Evolutionary conservation across 331 rosid genomes (phyloP).

Genomic region (Acacia concinna): DNA sequence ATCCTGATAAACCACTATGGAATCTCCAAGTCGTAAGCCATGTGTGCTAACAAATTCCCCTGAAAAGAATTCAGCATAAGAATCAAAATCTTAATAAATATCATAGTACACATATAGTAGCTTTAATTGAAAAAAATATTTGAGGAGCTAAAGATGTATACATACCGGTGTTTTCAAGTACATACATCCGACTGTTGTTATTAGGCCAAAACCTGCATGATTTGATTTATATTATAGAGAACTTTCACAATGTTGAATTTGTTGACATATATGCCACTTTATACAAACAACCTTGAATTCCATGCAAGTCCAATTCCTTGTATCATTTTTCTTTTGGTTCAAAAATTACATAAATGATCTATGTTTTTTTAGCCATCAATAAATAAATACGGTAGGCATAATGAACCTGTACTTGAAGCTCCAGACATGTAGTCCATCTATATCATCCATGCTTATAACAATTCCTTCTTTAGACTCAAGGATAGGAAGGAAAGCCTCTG

Average conservation of each 20-base stretch:
- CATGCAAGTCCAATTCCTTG: neutral
- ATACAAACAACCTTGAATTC: neutral
- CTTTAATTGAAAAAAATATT: neutral
- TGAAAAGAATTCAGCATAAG: slow-evolving; percentile 21
- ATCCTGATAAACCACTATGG: slow-evolving; percentile 70
- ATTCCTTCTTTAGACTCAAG: slow-evolving; percentile 89
- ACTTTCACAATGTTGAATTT: neutral
- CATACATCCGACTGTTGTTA: slow-evolving; percentile 94
- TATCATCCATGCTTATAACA: slow-evolving; percentile 72
- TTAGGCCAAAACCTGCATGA: slow-evolving; percentile 90
- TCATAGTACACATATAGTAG: neutral
- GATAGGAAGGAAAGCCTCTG: slow-evolving; percentile 77
- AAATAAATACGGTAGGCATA: neutral
- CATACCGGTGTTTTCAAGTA: slow-evolving; percentile 94
- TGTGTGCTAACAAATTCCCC: slow-evolving; percentile 83
- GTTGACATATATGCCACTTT: neutral
- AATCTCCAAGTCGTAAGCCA: slow-evolving; percentile 73
- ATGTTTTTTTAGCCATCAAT: neutral
- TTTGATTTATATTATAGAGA: neutral
- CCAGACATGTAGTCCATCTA: slow-evolving; percentile 85
- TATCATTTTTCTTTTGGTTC: neutral
- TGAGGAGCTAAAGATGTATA: slow-evolving; percentile 3
- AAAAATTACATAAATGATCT: neutral
- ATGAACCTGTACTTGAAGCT: slow-evolving; percentile 87
- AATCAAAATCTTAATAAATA: neutral